Evolutionary conservation across 495 filamentous ascomycete genomes (phyloP).

Genomic region (Podospora fimiseda): DNA sequence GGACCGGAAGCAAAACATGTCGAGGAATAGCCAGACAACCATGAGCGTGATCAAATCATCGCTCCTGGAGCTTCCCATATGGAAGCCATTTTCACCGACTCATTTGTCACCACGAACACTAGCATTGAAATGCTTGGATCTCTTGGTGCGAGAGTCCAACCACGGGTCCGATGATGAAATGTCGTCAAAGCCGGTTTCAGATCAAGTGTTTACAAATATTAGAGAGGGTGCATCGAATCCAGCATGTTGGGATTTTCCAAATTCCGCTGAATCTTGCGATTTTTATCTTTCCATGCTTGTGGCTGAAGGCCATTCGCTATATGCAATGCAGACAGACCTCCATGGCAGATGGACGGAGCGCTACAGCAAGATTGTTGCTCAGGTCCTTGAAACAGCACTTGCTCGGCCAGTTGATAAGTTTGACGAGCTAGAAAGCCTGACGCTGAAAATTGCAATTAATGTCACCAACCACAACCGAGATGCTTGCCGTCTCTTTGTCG

Average conservation of each 20-base stretch:
- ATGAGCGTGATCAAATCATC: constrained; percentile 46
- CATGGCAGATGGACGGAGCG: constrained; percentile 30
- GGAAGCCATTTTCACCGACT: constrained; percentile 46
- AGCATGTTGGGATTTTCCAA: constrained; percentile 30
- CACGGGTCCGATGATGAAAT: constrained; percentile 45
- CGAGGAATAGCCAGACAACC: constrained; percentile 51
- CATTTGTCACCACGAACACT: constrained; percentile 56
- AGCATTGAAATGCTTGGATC: constrained; percentile 58
- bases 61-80: constrained; percentile 47
- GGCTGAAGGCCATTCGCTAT: constrained; percentile 39
- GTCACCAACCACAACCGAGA: constrained; percentile 73
- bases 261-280: constrained; percentile 28
- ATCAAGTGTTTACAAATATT: constrained; percentile 47
- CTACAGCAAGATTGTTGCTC: constrained; percentile 37
- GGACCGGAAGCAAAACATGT: constrained; percentile 63
- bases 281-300: constrained; percentile 36
- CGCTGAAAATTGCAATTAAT: constrained; percentile 74
- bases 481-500: constrained; percentile 61
- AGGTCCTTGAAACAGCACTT: constrained; percentile 30
- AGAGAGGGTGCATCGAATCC: constrained; percentile 26
- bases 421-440: constrained; percentile 31
- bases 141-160: constrained; percentile 48
- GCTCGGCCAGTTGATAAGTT: constrained; percentile 24
- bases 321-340: constrained; percentile 30
- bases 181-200: constrained; percentile 45